Evolutionary conservation across 2,329 filamentous ascomycete species (phyloP), one percentile per base, ranked within the genome.

Genomic region (Aspergillus pseudoglaucus): DNA sequence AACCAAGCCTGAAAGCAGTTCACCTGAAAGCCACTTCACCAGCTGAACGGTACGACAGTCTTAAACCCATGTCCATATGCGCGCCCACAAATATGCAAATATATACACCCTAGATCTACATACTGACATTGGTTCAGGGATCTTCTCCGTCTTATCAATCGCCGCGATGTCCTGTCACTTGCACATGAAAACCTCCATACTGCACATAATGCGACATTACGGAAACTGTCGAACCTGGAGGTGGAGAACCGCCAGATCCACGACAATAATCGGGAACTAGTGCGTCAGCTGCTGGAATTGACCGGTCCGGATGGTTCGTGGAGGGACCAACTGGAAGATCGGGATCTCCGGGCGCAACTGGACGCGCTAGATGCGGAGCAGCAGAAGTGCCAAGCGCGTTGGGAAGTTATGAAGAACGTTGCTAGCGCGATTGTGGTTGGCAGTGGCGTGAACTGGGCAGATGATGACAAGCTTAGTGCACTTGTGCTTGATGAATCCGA

Each of bases 371-470:
- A 88, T 58, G 68, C 64, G 5, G 77, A 83, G 37, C 69, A 87
- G 50, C 82, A 78, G 58, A 72, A 73, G 18, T 84, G 82, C 62
- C 80, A 80, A 52, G 81, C 82, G 55, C 78, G 79, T 59, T 88
- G 84, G 83, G 81, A 82, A 59, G 82, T 85, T 17, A 80, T 91
- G 66, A 93, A 91, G 70, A 86, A 81, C 20, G 81, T 89, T 38
- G 78, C 86, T n/a, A 87, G 85, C 59, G 88, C 85, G 15, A 78
- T 90, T 47, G 79, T 95, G 42, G 87, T 82, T 4, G 88, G 87
- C 3, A 94, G 88, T 65, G 89, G 89, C 42, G 75, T 93, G 46
- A 83, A 94, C 61, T 95, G 89, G 89, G 82, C 81, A 10, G 73
- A 78, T 37, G 83, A 94, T 66, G 77, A 82, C 45, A 75, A 74